Evolutionary conservation across 306 rosid genomes (phyloP), one percentile per base, ranked within the genome.

Genomic region (Biancaea sappan): DNA sequence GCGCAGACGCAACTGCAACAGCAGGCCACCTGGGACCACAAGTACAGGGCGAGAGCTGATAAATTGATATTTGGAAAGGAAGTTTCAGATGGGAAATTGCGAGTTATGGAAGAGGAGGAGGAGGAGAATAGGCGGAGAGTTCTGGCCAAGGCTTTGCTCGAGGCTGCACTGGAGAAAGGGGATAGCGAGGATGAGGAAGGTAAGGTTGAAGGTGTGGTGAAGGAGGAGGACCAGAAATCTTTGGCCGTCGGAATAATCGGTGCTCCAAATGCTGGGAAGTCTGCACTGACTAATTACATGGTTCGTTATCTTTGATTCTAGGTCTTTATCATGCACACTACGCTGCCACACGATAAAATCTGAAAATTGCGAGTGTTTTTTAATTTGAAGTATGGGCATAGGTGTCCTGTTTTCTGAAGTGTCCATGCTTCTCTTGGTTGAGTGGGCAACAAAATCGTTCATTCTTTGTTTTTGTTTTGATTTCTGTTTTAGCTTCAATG

Each of bases 251-350:
- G 98, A 71, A 89, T 94, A 34, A 86, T 94, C 3, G 97, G 98
- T 19, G 98, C 97, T 0, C 98, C 98, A 14, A 94, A 94, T 78
- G 98, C 97, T 19, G 98, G 98, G 46, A 94, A 94, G 75, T 94
- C 97, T 44, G 91, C 97, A 0, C 87, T 94, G n/a, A 91, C 97
- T 7, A 94, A 94, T 79, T 88, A 21, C 46, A 82, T 94, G 98
- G 98, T 94, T 61, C 16, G 82, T 73, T 56, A n/a, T 73, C 58
- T 1, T 16, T 41, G 29, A 1, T 80, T 18, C 56, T 50, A 8
- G 12, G 14, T 19, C 13, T 5, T n/a, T n/a, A n/a, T n/a, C n/a
- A n/a, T n/a, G n/a, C n/a, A n/a, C n/a, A n/a, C n/a, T n/a, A n/a
- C n/a, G n/a, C n/a, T n/a, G n/a, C n/a, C n/a, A n/a, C n/a, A n/a